Percentiles rank a stretch among this genome's conserved stretches.
phyloP scores from a whole-genome alignment of 441 rosid genomes.

The Erodium trifolium region DNA sequence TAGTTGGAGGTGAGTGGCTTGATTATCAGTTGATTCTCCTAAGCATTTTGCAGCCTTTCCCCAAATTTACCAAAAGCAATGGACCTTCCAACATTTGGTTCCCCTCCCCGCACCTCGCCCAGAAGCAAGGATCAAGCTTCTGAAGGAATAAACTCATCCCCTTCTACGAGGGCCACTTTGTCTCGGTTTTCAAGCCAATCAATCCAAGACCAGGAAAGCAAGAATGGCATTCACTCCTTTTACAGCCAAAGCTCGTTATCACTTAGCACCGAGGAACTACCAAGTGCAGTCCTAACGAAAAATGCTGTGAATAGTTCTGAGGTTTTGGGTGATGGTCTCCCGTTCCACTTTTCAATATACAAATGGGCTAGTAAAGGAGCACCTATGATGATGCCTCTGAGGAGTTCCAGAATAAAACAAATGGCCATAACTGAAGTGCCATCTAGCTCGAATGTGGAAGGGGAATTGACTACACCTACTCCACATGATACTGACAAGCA shows the following conservation, averaged over 20 bases:
- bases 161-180: slow-evolving; percentile 32
- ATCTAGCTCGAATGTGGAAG: slow-evolving; percentile 20
- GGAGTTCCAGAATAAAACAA: slow-evolving; percentile 37
- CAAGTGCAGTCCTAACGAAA: slow-evolving; percentile 17
- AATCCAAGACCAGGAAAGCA: slow-evolving; percentile 28
- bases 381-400: slow-evolving; percentile 38
- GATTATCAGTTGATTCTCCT: background rate
- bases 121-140: slow-evolving; percentile 35
- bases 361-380: slow-evolving; percentile 84
- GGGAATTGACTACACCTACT: slow-evolving; percentile 9
- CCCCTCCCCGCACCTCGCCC: slow-evolving; percentile 27
- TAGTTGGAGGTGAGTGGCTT: background rate
- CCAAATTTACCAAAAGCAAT: slow-evolving; percentile 41
- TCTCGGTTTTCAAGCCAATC: slow-evolving; percentile 40
- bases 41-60: slow-evolving; percentile 42
- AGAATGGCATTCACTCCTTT: slow-evolving; percentile 19
- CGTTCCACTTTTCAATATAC: slow-evolving; percentile 86
- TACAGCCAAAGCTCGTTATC: slow-evolving; percentile 32
- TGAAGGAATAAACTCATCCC: slow-evolving; percentile 21
- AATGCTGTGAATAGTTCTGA: slow-evolving; percentile 24
- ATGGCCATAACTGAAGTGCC: slow-evolving; percentile 33
- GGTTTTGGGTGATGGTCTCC: slow-evolving; percentile 23
- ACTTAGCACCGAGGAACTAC: slow-evolving; percentile 19
- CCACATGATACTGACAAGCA: slow-evolving; percentile 14
- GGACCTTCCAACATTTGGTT: slow-evolving; percentile 59